Evolutionary conservation across 306 rosid species (phyloP).

Genomic region (Rosa persica): DNA sequence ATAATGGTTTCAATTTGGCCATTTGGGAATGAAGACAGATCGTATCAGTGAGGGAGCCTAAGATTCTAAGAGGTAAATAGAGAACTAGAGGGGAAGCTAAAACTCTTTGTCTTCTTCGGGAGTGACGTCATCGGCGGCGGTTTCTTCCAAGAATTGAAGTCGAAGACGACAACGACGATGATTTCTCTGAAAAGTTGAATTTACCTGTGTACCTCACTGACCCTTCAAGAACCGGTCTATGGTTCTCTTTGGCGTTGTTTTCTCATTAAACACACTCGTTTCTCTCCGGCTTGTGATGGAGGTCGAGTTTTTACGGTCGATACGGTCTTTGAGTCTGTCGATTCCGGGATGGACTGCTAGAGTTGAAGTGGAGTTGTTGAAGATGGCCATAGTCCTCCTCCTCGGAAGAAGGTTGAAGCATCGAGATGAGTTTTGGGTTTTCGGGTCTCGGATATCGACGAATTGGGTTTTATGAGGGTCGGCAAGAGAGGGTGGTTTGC

Average conservation of each 20-base stretch:
- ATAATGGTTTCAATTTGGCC: no score
- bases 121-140: background rate
- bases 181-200: conserved; percentile 10
- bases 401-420: conserved; percentile 34
- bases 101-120: no score
- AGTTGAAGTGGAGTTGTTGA: conserved; percentile 30
- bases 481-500: conserved; percentile 38
- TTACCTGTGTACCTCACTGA: conserved; percentile 39
- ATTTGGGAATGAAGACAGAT: no score
- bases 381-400: conserved; percentile 75
- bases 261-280: conserved; percentile 17
- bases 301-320: conserved; percentile 18
- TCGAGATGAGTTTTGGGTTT: conserved; percentile 1
- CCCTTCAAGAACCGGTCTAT: conserved; percentile 38
- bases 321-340: conserved; percentile 47
- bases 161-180: conserved; percentile 9
- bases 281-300: conserved; percentile 35
- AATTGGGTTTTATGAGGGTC: conserved; percentile 32
- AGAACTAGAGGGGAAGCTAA: no score
- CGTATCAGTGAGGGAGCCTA: no score
- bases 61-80: no score
- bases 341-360: conserved; percentile 64
- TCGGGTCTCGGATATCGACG: conserved; percentile 12
- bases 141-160: conserved; percentile 23
- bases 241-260: conserved; percentile 46